phyloP scores from a whole-genome alignment of 257 asterid genomes.

The Solanum dulcamara region DNA sequence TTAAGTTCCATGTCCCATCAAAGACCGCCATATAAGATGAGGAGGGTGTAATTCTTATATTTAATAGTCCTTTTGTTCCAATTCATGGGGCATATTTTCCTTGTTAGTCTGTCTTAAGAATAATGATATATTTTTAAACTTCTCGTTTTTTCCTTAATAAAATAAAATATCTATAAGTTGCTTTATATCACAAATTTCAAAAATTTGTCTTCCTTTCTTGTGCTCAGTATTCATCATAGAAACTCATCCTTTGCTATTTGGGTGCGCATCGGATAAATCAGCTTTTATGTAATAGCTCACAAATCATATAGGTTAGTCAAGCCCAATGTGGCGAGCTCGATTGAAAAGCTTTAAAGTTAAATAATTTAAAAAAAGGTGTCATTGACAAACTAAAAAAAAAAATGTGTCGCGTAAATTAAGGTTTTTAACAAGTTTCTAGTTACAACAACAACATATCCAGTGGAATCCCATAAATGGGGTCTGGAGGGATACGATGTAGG shows the following conservation, averaged over 20 bases:
- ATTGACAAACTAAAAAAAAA: neutral
- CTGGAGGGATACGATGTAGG: too few relatives aligned
- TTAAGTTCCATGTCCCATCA: neutral
- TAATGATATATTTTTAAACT: too few relatives aligned
- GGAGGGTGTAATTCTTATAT: neutral
- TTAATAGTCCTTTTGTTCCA: neutral
- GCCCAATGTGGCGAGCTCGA: neutral
- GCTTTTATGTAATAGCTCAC: neutral
- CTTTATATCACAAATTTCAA: neutral
- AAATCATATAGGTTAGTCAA: neutral
- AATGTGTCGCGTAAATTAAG: neutral
- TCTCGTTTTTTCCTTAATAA: neutral
- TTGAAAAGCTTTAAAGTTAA: too few relatives aligned
- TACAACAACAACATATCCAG: neutral
- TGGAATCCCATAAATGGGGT: too few relatives aligned
- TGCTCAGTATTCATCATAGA: neutral
- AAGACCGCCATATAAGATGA: neutral
- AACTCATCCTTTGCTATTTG: neutral
- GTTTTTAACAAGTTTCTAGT: neutral
- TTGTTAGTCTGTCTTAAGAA: neutral
- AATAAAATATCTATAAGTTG: neutral
- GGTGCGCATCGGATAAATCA: neutral
- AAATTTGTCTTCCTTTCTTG: neutral
- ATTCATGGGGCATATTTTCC: neutral
- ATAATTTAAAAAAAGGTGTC: too few relatives aligned